Evolutionary conservation across 805 yeast species (phyloP).

Genomic region (Lachancea nothofagi): DNA sequence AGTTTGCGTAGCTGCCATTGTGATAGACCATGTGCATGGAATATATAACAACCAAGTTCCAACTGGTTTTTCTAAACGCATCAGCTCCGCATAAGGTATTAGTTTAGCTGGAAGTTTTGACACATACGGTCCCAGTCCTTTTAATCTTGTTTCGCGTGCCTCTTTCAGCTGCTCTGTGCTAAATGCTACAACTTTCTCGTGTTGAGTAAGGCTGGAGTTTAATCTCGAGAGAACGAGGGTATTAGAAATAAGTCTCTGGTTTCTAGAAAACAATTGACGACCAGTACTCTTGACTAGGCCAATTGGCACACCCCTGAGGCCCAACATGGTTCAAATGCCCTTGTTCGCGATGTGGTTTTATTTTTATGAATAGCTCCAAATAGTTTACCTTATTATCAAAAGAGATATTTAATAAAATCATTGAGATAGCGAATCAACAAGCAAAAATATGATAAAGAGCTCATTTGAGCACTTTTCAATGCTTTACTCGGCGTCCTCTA

Average conservation of each 20-base stretch:
- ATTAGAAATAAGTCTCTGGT: background rate
- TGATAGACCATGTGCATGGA: constrained; percentile 90
- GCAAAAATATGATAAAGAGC: too few relatives aligned
- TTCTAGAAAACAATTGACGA: background rate
- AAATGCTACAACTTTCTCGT: constrained; percentile 13
- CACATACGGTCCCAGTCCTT: constrained; percentile 47
- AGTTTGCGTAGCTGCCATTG: constrained; percentile 76
- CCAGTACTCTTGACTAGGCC: background rate
- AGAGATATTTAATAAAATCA: too few relatives aligned
- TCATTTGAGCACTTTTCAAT: too few relatives aligned
- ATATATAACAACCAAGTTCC: constrained; percentile 80
- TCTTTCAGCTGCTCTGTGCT: constrained; percentile 25
- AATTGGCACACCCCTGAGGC: background rate
- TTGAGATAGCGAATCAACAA: too few relatives aligned
- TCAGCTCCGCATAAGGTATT: constrained; percentile 88
- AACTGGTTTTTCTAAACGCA: constrained; percentile 93
- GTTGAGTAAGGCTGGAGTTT: background rate
- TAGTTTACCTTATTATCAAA: background rate
- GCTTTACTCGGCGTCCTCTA: too few relatives aligned
- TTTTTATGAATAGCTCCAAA: background rate
- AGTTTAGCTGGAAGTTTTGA: constrained; percentile 60
- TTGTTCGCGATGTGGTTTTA: background rate
- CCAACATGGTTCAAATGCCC: background rate
- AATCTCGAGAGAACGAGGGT: background rate
- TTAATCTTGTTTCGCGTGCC: constrained; percentile 47